Evolutionary conservation across 2,329 filamentous ascomycete genomes (phyloP).

Genomic region (Fusarium sp.): DNA sequence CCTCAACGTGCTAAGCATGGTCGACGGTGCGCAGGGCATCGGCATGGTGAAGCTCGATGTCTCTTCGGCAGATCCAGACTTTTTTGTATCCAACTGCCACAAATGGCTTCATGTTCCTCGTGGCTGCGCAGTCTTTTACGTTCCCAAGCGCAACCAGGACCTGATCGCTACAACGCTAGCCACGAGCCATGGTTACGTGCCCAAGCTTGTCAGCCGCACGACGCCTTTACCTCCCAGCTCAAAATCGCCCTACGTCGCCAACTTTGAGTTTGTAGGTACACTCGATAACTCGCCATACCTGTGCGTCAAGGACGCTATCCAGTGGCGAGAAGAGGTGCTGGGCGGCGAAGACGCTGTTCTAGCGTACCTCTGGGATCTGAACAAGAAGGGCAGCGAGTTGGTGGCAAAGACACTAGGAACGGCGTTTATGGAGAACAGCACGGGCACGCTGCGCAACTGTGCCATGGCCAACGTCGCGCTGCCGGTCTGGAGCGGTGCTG

Average conservation of each 20-base stretch:
- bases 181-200: slow-evolving; percentile 80
- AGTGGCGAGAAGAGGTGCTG: slow-evolving; percentile 73
- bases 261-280: slow-evolving; percentile 82
- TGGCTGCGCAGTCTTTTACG: slow-evolving; percentile 82
- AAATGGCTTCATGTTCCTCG: slow-evolving; percentile 90
- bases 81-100: slow-evolving; percentile 86
- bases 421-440: slow-evolving; percentile 72
- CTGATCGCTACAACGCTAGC: slow-evolving; percentile 78
- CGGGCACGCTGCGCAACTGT: slow-evolving; percentile 70
- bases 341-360: slow-evolving; percentile 78
- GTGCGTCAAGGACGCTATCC: slow-evolving; percentile 74
- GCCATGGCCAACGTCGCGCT: slow-evolving; percentile 77
- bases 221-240: slow-evolving; percentile 54
- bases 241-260: slow-evolving; percentile 70
- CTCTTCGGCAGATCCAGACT: slow-evolving; percentile 74
- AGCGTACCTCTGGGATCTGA: slow-evolving; percentile 69
- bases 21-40: slow-evolving; percentile 87
- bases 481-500: slow-evolving; percentile 61
- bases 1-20: slow-evolving; percentile 72
- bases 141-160: slow-evolving; percentile 77
- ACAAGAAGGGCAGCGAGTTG: slow-evolving; percentile 67
- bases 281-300: slow-evolving; percentile 76
- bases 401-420: slow-evolving; percentile 74
- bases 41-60: slow-evolving; percentile 82
- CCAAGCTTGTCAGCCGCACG: slow-evolving; percentile 48